Base-by-base conservation (phyloP, 2,329 filamentous ascomycete genomes). In the Sporothrix variecibatus region DNA sequence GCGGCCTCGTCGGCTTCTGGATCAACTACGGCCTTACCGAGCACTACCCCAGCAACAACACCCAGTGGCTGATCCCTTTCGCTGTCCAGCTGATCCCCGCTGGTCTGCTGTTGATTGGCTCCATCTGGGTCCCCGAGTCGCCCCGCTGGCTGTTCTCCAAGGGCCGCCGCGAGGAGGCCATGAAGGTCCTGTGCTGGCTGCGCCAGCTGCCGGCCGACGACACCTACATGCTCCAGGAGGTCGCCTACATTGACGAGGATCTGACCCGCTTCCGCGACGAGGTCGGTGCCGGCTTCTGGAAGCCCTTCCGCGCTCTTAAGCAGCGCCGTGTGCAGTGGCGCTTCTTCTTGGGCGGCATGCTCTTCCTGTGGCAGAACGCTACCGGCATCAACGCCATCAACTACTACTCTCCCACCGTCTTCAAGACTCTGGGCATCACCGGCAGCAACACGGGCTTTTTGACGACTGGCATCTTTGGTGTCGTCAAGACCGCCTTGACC, bases 281-380 rank as follows among this genome's bases (percentile, higher is more conserved):
- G 40, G 88, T 94, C 64, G 92, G 92, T 9, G 82, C 88, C 20
- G 92, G 92, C 2, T 94, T 94, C 85, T 94, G 90, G 90, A 90
- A 91, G 82, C 91, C 92, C 0, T 93, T 94, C 83, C 84, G 85
- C 8, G 85, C 88, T 28, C 84, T 87, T 74, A 86, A 85, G 77
- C 83, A 88, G 77, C 85, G 83, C 74, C 87, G 87, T 79, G 87
- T 93, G 34, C 89, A 89, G 77, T 93, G 90, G 85, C 89, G 93
- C 58, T 90, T 95, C 82, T 88, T 93, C 80, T 86, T 95, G 12
- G 93, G 93, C 65, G 88, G 88, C 73, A 88, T 93, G 78, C 86
- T 95, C 26, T 95, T 95, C 85, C 84, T 95, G 72, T 94, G 90
- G 87, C 93, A 95, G 82, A 95, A 95, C 78, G 91, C 91, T 69